phyloP scores from a whole-genome alignment of 2,329 filamentous ascomycete genomes.

The Diaporthe vexans region DNA sequence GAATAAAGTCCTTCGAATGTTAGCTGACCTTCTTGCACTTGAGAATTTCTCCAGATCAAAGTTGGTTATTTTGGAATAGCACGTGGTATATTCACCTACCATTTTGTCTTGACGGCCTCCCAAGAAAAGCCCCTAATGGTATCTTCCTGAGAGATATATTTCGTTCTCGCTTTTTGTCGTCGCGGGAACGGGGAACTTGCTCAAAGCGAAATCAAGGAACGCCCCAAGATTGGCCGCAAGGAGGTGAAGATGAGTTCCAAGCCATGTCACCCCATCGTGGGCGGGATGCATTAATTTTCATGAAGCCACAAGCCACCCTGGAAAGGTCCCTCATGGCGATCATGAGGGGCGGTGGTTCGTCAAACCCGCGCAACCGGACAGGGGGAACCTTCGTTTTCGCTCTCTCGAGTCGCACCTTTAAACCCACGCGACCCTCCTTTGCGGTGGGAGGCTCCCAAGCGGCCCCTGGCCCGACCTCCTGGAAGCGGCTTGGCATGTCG shows the following conservation, averaged over 20 bases:
- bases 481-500: constrained; percentile 24
- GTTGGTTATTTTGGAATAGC: background rate
- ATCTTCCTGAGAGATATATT: background rate
- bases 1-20: background rate
- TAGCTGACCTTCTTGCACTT: background rate
- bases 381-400: constrained; percentile 33
- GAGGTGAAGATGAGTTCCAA: background rate
- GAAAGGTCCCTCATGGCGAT: constrained; percentile 5
- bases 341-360: constrained; percentile 1
- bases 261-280: constrained; percentile 17
- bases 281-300: constrained; percentile 8
- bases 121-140: background rate
- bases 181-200: constrained; percentile 4
- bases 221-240: background rate
- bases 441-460: background rate
- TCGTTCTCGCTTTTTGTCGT: constrained; percentile 22
- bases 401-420: constrained; percentile 32
- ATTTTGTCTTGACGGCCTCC: background rate
- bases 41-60: background rate
- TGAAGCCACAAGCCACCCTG: constrained; percentile 20
- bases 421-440: constrained; percentile 29
- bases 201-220: constrained; percentile 16
- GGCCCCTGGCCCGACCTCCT: constrained; percentile 20
- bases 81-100: background rate
- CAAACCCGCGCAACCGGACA: constrained; percentile 10